A percentile compares a stretch with the other conserved stretches of the same genome.
phyloP scores from a whole-genome alignment of 306 rosid genomes.

The Hylodesmum podocarpum region DNA sequence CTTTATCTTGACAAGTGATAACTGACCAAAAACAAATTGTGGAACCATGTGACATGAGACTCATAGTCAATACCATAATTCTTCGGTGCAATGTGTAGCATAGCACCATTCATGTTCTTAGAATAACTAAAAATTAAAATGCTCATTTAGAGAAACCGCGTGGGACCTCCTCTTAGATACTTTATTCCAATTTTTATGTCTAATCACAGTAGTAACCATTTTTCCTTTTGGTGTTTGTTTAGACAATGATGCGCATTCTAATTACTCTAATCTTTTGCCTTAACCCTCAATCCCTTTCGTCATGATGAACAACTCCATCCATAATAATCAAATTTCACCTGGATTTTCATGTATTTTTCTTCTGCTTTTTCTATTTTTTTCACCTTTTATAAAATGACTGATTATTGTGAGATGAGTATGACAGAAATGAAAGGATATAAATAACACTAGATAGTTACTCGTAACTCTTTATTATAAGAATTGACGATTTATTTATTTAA shows the following conservation, averaged over 20 bases:
- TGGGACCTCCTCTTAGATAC: conserved; percentile 35
- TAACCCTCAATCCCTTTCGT: neutral
- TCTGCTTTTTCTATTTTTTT: neutral
- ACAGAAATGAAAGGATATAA: no score
- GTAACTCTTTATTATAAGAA: no score
- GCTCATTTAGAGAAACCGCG: conserved; percentile 35
- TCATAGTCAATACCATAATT: conserved; percentile 28
- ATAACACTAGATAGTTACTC: no score
- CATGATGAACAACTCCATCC: conserved; percentile 22
- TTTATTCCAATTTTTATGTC: conserved; percentile 25
- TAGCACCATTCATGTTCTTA: neutral
- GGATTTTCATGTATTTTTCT: neutral
- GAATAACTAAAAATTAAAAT: neutral
- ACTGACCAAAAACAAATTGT: conserved; percentile 24
- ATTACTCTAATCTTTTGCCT: neutral
- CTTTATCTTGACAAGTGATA: conserved; percentile 29
- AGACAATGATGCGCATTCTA: conserved; percentile 30
- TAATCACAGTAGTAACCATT: neutral
- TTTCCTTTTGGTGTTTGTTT: conserved; percentile 10
- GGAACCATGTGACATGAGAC: conserved; percentile 43
- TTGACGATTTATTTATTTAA: no score
- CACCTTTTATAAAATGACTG: neutral
- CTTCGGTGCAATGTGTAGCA: neutral
- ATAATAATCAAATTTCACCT: conserved; percentile 42
- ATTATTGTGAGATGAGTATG: no score